Evolutionary conservation across 2,329 filamentous ascomycete genomes (phyloP), one percentile per base, ranked within the genome.

Genomic region (Paecilomyces formosus): DNA sequence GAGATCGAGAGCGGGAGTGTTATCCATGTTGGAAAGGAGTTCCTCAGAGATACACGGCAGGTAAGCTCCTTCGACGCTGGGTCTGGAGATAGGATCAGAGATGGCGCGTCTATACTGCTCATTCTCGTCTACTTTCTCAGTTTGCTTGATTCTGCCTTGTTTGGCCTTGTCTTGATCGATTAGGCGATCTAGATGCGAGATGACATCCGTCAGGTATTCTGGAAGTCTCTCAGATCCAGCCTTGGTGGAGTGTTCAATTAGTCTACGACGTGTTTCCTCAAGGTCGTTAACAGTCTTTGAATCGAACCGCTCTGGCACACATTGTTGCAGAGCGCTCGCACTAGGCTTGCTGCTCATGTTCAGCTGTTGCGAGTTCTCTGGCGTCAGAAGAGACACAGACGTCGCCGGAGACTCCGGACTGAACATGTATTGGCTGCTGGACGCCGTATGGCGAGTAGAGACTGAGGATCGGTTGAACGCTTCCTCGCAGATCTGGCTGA

Each of bases 401-500:
- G 76, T 78, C 5, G 80, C 78, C 28, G 83, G 82, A 2, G 83
- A 84, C 35, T 83, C 78, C 58, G 77, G 76, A 30, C 74, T 76
- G 11, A 71, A 45, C 39, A 45, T 69, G 49, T 66, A 72, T 26
- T 70, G 70, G 58, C 71, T 76, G 8, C 76, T 75, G 3, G 70
- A 68, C 18, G 75, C 74, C 0, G 79, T 81, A 3, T 75, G 75
- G 26, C 68, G 72, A 55, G 79, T 84, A 1, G 82, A 79, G 22
- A 82, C 73, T 0, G 81, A 87, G 57, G 77, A 81, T 65, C 88
- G 86, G 68, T 90, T 92, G 77, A 97, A 97, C 1, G 92, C 92
- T 67, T 94, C 90, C 68, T 97, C 92, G 68, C 92, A 95, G 59
- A 94, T 90, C 72, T 91, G 90, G 55, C 91, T 90, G 61, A 97